Conservation (phyloP, 192 early-diverging fungal species). For the Backusella sp. region DNA sequence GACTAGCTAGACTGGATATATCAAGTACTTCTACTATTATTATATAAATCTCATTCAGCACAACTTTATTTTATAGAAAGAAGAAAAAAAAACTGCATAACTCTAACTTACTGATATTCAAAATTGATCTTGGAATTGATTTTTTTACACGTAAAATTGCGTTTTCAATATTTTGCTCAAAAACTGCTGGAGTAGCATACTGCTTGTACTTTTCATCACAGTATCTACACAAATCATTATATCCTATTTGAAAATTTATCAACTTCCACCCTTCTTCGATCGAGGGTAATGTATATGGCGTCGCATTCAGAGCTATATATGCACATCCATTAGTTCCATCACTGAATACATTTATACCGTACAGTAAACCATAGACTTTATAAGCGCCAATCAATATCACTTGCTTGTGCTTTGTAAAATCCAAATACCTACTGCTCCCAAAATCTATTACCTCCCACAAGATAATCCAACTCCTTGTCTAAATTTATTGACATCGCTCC, state of each 20-base stretch:
- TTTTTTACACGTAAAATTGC: neutral
- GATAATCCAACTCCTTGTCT: neutral
- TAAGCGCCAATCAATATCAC: no score
- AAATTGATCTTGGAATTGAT: neutral
- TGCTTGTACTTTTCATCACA: neutral
- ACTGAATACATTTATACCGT: no score
- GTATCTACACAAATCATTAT: neutral
- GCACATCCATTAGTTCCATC: no score
- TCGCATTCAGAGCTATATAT: neutral
- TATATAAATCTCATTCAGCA: neutral
- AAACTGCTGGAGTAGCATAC: neutral
- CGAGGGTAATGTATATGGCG: neutral
- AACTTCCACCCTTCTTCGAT: neutral
- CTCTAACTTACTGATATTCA: neutral
- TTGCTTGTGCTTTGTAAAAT: no score
- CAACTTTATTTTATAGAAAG: no score
- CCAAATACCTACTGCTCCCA: no score
- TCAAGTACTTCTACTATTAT: neutral
- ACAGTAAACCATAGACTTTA: no score
- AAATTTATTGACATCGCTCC: neutral
- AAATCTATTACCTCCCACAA: neutral
- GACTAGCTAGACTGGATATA: neutral
- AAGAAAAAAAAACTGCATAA: no score
- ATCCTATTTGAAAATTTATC: neutral
- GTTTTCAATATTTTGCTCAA: neutral